Base-by-base conservation (phyloP, 75 land plant genomes). In the Picea glauca region DNA sequence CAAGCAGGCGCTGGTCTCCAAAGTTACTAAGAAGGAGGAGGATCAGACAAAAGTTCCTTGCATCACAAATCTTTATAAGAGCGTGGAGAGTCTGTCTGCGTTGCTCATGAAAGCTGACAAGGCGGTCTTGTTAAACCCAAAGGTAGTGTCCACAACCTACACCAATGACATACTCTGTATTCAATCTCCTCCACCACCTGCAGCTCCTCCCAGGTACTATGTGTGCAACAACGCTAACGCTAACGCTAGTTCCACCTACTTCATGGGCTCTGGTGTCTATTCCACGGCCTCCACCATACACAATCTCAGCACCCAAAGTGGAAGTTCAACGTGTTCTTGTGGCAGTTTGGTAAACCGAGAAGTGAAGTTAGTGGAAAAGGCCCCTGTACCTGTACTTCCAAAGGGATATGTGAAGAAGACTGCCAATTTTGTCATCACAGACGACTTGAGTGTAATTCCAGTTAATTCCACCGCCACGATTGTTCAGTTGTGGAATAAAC, bases 371-470 rank as follows among this genome's bases (percentile, higher is more conserved):
- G 72, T 66, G 5, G 72, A 66, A 5, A 5, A 1, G 1, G 4
- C 38, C 38, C 4, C 68, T 26, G 26, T 26, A 26, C 26, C 26
- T 26, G 26, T 26, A 26, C 26, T 26, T 26, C 26, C 26, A 26
- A 26, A 26, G 26, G 68, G 68, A 1, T 65, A 65, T 65, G 40
- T 65, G 3, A 67, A 67, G 17, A 67, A 67, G 35, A 31, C 1
- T 67, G 72, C 46, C 7, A 67, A 35, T 32, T 67, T 67, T 67
- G 72, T 67, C n/a, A 67, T 67, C 72, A 67, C 72, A 1, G 72
- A 67, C 17, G 72, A 67, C 20, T 5, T 67, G 8, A 67, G 72
- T 18, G 43, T 67, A 0, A 38, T 67, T 32, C 72, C 72, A 15
- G 72, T 67, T 13, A 38, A 67, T 35, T 67, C 72, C 43, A 67